Conservation (phyloP, 2,329 filamentous ascomycete species). For the Calycina herbarum region DNA sequence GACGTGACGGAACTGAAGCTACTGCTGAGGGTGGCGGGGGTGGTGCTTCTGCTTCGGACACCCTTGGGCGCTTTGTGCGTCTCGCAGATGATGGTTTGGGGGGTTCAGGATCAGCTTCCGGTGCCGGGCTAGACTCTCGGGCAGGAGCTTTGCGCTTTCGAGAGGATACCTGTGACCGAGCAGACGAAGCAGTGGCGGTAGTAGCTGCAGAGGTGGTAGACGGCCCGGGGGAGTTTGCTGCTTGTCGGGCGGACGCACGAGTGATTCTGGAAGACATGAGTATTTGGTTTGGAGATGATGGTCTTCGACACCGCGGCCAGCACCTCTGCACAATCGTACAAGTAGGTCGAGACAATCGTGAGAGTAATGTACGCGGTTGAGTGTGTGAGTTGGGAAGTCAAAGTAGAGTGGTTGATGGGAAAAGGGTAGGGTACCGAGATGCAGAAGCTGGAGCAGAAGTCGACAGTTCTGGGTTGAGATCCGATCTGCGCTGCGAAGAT, state of each 20-base stretch:
- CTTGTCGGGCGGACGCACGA: conserved; percentile 90
- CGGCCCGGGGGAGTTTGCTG: conserved; percentile 54
- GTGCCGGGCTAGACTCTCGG: conserved; percentile 50
- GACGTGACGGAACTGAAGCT: conserved; percentile 46
- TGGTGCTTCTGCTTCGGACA: conserved; percentile 48
- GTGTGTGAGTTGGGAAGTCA: conserved; percentile 11
- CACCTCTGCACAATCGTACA: conserved; percentile 23
- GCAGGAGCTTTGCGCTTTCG: conserved; percentile 76
- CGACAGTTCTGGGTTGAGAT: conserved; percentile 22
- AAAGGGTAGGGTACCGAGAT: conserved; percentile 25
- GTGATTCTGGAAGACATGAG: conserved; percentile 98
- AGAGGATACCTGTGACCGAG: conserved; percentile 48
- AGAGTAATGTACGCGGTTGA: conserved; percentile 15
- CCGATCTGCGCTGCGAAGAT: conserved; percentile 23
- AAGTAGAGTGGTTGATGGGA: conserved; percentile 20
- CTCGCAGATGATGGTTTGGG: conserved; percentile 46
- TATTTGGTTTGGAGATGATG: conserved; percentile 39
- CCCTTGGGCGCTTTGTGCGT: conserved; percentile 72
- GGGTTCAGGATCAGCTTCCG: conserved; percentile 35
- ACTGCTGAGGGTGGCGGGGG: conserved; percentile 42
- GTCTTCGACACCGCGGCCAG: conserved; percentile 16
- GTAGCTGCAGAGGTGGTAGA: conserved; percentile 42
- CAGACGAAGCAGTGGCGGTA: conserved; percentile 39
- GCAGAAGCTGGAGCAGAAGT: conserved; percentile 21
- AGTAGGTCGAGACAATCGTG: conserved; percentile 17